Evolutionary conservation across 805 yeast species (phyloP), one percentile per base, ranked within the genome.

Genomic region (Yamadazyma sp.): DNA sequence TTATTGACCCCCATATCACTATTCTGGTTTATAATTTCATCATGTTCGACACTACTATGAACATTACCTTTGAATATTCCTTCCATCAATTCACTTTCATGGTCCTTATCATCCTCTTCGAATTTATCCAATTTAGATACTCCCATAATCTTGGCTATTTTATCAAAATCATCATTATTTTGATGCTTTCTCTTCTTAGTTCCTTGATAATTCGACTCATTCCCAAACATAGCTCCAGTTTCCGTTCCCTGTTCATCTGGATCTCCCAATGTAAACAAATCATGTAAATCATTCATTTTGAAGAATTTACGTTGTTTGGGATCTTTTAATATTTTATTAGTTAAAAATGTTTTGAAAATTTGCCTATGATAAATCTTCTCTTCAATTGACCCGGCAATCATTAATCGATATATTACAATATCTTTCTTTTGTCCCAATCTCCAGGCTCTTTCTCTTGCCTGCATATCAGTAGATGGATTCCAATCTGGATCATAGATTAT

Each of bases 361-460:
- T 93, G 98, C 14, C 98, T 75, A 50, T 93, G 98, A 50, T 93
- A 93, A 4, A 93, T 93, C 55, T 93, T 93, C 55, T 93, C 98
- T 53, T 93, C 98, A 29, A 91, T 93, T 0, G 96, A 79, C 0
- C 98, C 97, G 2, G 96, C 87, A 28, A 88, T 85, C 86, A 93
- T 87, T 27, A 93, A 65, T 39, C 98, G 65, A 49, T 91, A 93
- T 23, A 91, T 89, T 5, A 88, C 78, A 7, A 91, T 97, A 48
- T 89, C 96, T 39, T 81, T 78, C 54, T 84, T 89, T 57, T 91
- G 98, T 1, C 98, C 98, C 43, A 91, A 69, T 45, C 98, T 70
- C 98, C 98, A 93, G 0, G 98, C 97, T 31, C 98, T 64, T 56
- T 91, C 98, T 40, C 98, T 70, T 0, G 98, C 98, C 59, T 91